These are phyloP conservation scores for Cladophialophora yegresii DNA, from an alignment of 2,329 filamentous ascomycete genomes.

Conservation along the genomic window DNA sequence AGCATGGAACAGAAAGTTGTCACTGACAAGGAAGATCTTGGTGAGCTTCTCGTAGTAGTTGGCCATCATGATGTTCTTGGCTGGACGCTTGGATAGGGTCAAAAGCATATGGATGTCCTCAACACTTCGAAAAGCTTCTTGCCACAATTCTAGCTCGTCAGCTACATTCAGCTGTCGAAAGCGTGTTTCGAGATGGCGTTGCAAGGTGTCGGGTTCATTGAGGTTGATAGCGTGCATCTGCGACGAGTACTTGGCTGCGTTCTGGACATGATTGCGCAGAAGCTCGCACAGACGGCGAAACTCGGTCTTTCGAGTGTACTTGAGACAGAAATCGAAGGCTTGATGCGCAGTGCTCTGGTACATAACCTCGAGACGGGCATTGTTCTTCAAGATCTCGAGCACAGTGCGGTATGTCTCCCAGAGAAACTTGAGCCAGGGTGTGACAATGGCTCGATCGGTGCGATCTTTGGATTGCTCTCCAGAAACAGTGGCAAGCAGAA, in stretches of 20 bases:
- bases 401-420: slow-evolving; percentile 99
- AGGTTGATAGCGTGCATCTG: slow-evolving; percentile 99
- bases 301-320: slow-evolving; percentile 98
- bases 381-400: slow-evolving; percentile 97
- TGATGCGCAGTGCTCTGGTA: slow-evolving; percentile 98
- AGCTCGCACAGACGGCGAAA: slow-evolving; percentile 98
- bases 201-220: slow-evolving; percentile 93
- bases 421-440: slow-evolving; percentile 97
- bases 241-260: slow-evolving; percentile 96
- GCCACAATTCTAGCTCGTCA: slow-evolving; percentile 96
- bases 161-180: slow-evolving; percentile 99
- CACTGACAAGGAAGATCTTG: slow-evolving; percentile 95
- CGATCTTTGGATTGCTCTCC: slow-evolving; percentile 97
- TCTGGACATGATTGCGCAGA: slow-evolving; percentile 96
- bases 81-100: slow-evolving; percentile 94
- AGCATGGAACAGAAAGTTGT: slow-evolving; percentile 99
- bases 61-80: slow-evolving; percentile 99
- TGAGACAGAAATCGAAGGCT: slow-evolving; percentile 97
- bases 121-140: slow-evolving; percentile 98
- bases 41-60: slow-evolving; percentile 99
- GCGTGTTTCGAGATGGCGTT: slow-evolving; percentile 94
- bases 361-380: slow-evolving; percentile 93
- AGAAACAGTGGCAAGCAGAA: slow-evolving; percentile 94
- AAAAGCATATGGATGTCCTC: slow-evolving; percentile 98
- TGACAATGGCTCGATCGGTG: slow-evolving; percentile 96